Base-by-base conservation (phyloP, 208 protist genomes). In the Acanthamoeba polyphaga region DNA sequence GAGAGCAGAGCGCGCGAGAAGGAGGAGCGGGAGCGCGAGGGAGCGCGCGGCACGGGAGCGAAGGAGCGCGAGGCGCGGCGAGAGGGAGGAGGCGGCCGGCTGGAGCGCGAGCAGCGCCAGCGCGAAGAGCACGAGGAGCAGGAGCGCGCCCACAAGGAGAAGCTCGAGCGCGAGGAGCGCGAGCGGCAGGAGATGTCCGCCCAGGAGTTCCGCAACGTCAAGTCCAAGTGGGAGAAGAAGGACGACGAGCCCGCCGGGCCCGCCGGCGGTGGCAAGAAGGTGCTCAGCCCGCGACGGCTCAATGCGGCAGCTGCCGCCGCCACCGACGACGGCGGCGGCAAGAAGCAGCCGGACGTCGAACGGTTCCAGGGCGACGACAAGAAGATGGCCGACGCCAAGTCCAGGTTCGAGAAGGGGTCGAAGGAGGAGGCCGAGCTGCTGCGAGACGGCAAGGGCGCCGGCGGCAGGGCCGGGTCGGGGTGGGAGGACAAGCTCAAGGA, bases 401-500 rank as follows among this genome's bases (percentile, higher is more conserved):
- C 66, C 66, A 74, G n/a, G 15, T 74, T 74, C 15, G 29, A 74
- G n/a, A 27, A 12, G 9, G 10, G n/a, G 66, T 27, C 15, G n/a
- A 27, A 15, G 22, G 66, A 15, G 10, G 66, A 74, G 6, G 66
- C 10, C 22, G 27, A 24, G 66, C 29, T 74, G n/a, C 22, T 32
- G 24, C 22, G 29, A 10, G 66, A 74, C 66, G 66, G 66, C n/a
- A 24, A 32, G 66, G 66, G 66, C 12, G 66, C 15, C 10, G 66
- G 66, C 66, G 66, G 66, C 15, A 74, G 29, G 29, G 66, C 27
- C 66, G 66, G 66, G 6, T 74, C 66, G 24, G 66, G 66, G 10
- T 74, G 66, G 66, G 66, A 74, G 66, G 66, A 74, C 22, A 74
- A 74, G 66, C 66, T 74, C 22, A 74, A 74, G 66, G 66, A 74